Evolutionary conservation across 192 early-diverging fungal species (phyloP).

Genomic region (Coemansia sp.): DNA sequence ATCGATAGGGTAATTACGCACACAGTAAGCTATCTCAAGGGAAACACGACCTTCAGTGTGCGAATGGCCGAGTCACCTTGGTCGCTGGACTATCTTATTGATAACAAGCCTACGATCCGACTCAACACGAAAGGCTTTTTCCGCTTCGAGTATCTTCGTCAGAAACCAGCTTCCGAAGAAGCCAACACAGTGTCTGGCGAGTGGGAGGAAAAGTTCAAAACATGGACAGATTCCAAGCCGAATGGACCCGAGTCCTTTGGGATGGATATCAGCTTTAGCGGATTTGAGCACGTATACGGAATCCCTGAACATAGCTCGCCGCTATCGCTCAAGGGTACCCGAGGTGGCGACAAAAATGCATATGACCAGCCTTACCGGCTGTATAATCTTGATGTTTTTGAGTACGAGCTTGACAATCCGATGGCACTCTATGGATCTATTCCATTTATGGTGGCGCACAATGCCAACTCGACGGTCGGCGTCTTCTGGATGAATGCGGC

Average conservation of each 20-base stretch:
- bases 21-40: constrained; percentile 23
- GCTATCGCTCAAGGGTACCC: constrained; percentile 87
- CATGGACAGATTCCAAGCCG: constrained; percentile 90
- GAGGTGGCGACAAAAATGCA: constrained; percentile 62
- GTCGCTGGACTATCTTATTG: constrained; percentile 33
- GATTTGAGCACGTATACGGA: constrained; percentile 87
- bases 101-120: constrained; percentile 52
- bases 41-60: constrained; percentile 18
- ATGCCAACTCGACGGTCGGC: constrained; percentile 67
- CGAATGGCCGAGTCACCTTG: constrained; percentile 48
- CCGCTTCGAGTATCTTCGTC: constrained; percentile 72
- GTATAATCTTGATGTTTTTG: constrained; percentile 98
- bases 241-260: constrained; percentile 92
- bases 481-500: constrained; percentile 92
- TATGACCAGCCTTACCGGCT: constrained; percentile 94
- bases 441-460: constrained; percentile 92
- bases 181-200: constrained; percentile 54
- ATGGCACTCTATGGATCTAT: constrained; percentile 95
- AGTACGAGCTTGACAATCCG: constrained; percentile 93
- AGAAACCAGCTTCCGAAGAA: constrained; percentile 40
- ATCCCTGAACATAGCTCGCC: constrained; percentile 90
- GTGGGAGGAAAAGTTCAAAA: constrained; percentile 91
- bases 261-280: constrained; percentile 87
- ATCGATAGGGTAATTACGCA: constrained; percentile 15
- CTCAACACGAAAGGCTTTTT: constrained; percentile 86